Percentiles rank a stretch among this genome's conserved stretches.
These are phyloP conservation scores for Dryas integrifolia DNA, from an alignment of 331 rosid species.

Conservation along the genomic window DNA sequence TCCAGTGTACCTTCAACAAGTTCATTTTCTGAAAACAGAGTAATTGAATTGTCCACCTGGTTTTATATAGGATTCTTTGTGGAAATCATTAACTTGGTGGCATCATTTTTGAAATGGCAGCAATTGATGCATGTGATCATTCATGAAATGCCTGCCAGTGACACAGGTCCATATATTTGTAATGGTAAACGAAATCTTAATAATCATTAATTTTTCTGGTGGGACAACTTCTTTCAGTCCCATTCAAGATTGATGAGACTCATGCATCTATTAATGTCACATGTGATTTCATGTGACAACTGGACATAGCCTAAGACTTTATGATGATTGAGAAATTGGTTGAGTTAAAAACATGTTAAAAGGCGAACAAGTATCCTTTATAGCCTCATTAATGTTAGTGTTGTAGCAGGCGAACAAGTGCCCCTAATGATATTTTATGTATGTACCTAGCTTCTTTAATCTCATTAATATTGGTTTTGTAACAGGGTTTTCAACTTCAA, in stretches of 20 bases:
- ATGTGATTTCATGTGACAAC: not conserved
- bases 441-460: constrained; percentile 1
- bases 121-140: not conserved
- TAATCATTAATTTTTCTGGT: not conserved
- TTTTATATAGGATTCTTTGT: not conserved
- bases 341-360: constrained; percentile 6
- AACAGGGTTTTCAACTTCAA: constrained; percentile 68
- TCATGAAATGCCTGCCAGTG: constrained; percentile 8
- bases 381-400: too few species aligned
- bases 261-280: not conserved
- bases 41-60: not conserved
- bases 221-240: not conserved
- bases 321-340: constrained; percentile 6
- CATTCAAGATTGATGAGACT: constrained; percentile 9
- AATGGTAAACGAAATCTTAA: constrained; percentile 4
- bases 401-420: too few species aligned
- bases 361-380: not conserved
- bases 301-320: not conserved
- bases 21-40: not conserved
- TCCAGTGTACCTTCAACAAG: not conserved
- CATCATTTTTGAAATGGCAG: not conserved
- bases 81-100: not conserved
- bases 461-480: constrained; percentile 25
- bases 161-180: not conserved
- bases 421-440: not conserved